Evolutionary conservation across 139 green algal species (phyloP).

Genomic region (Mychonastes homosphaera): DNA sequence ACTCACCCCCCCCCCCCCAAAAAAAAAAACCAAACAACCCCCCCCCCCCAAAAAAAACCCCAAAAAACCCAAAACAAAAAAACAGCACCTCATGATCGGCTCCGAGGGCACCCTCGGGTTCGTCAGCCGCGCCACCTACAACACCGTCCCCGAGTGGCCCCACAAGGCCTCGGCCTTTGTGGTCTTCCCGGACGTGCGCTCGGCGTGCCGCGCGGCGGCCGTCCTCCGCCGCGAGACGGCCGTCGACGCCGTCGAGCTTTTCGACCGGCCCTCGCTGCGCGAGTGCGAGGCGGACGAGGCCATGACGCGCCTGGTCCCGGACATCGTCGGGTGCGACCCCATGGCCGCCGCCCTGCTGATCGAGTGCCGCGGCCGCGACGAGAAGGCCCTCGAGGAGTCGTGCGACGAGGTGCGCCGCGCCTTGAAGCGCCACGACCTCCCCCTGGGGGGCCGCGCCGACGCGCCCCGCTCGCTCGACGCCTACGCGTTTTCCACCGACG

Average conservation of each 20-base stretch:
- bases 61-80: too few relatives aligned
- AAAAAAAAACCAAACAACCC: too few relatives aligned
- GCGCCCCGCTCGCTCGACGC: constrained; percentile 39
- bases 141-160: constrained; percentile 19
- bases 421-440: constrained; percentile 39
- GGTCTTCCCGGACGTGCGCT: constrained; percentile 79
- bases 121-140: constrained; percentile 53
- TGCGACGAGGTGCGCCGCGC: constrained; percentile 20
- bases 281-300: constrained; percentile 72
- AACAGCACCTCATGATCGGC: constrained; percentile 86
- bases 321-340: constrained; percentile 67
- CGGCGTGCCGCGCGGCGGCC: constrained; percentile 62
- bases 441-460: constrained; percentile 52
- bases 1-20: too few relatives aligned
- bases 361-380: constrained; percentile 74
- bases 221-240: constrained; percentile 75
- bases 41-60: too few relatives aligned
- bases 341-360: constrained; percentile 81
- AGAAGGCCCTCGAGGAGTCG: constrained; percentile 43
- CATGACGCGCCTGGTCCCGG: constrained; percentile 67
- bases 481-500: constrained; percentile 80
- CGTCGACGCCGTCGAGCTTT: constrained; percentile 96
- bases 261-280: constrained; percentile 68
- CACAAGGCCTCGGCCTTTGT: constrained; percentile 72
- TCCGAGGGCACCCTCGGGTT: constrained; percentile 91